These are phyloP conservation scores for Aspergillus sp. DNA, from an alignment of 2,329 filamentous ascomycete genomes.

Conservation along the genomic window DNA sequence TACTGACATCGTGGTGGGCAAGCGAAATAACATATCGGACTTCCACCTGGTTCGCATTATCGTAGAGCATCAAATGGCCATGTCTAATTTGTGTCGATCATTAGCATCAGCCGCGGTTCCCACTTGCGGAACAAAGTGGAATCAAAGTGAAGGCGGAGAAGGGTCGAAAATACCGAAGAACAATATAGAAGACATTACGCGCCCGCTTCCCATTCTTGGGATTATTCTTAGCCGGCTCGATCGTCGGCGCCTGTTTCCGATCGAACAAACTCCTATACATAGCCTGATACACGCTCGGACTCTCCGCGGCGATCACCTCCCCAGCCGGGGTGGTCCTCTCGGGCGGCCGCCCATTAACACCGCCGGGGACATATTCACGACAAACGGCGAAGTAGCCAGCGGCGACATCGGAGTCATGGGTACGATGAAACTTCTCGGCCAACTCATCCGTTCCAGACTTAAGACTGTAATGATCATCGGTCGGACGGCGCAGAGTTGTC, in stretches of 20 bases:
- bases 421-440: constrained; percentile 63
- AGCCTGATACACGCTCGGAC: constrained; percentile 93
- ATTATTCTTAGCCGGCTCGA: constrained; percentile 55
- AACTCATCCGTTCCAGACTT: constrained; percentile 61
- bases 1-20: constrained; percentile 76
- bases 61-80: constrained; percentile 95
- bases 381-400: constrained; percentile 95
- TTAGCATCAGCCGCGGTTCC: constrained; percentile 18
- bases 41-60: constrained; percentile 91
- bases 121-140: not conserved
- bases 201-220: constrained; percentile 60
- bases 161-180: constrained; percentile 66
- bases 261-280: constrained; percentile 98
- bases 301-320: constrained; percentile 74
- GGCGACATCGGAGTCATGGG: constrained; percentile 73
- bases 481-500: constrained; percentile 50
- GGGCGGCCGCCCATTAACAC: constrained; percentile 88
- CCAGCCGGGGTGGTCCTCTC: constrained; percentile 81
- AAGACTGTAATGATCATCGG: constrained; percentile 67
- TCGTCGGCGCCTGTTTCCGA: constrained; percentile 63
- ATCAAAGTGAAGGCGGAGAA: not conserved
- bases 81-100: constrained; percentile 58
- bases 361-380: constrained; percentile 86
- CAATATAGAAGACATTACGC: constrained; percentile 90
- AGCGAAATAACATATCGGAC: constrained; percentile 95